Evolutionary conservation across 140 eudicot genomes (phyloP), one percentile per base, ranked within the genome.

Genomic region (Oenanthe javanica): DNA sequence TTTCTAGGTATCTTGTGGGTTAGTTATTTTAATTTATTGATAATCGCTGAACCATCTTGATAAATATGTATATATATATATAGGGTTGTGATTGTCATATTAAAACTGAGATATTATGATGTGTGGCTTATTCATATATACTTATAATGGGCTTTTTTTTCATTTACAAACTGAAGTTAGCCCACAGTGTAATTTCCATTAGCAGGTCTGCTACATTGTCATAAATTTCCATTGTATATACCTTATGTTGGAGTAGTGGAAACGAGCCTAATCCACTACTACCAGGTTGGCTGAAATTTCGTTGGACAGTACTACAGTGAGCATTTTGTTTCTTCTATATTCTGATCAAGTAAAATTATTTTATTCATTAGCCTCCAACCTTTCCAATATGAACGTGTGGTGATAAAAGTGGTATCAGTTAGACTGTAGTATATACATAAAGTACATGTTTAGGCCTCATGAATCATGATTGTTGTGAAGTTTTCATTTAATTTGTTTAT

Each of bases 1-100:
- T 93, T 93, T 85, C 74, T 91, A 87, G 98, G 98, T 92, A 89
- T 59, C 46, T 79, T 14, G 45, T 80, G 45, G 50, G 38, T 49
- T n/a, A 9, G 2, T 21, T 75, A 19, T 52, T 21, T 42, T 9
- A 18, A 61, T 36, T 55, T 64, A 15, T 6, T 31, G 23, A 61
- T 80, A 73, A 63, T 23, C 38, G 51, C 46, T 36, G 75, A 18
- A 19, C 9, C 81, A 85, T 27, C 40, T 19, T 55, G 43, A 75
- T 77, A 67, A 57, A 25, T 3, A 9, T 67, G 4, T 67, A n/a
- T 66, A 40, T 40, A 40, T 12, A 25, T 78, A n/a, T n/a, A 1
- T 8, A 45, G 15, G n/a, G 38, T 73, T 27, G 11, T 40, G 31
- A 13, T 3, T 7, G 46, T 43, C 51, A 18, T 72, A 40, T 72